Conservation (phyloP, 768 basidiomycete genomes). For the Pisolithus microcarpus region DNA sequence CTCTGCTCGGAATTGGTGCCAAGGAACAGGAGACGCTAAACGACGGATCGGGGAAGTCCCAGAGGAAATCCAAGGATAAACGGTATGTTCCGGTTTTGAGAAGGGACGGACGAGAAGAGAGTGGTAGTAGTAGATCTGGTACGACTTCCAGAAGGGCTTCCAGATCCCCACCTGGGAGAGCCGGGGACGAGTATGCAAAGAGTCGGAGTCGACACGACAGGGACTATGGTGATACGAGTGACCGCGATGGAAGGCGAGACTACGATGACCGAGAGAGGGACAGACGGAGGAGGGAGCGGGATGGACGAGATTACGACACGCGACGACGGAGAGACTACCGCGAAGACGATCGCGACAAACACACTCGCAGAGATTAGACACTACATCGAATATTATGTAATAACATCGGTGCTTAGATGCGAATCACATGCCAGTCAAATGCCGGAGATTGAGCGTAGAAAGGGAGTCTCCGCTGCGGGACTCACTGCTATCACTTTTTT, state of each 20-base stretch:
- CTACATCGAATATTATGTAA: too few relatives aligned
- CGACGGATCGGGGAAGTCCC: conserved; percentile 56
- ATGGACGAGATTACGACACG: conserved; percentile 12
- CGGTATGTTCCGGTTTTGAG: conserved; percentile 81
- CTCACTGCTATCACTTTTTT: too few relatives aligned
- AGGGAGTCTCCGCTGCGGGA: too few relatives aligned
- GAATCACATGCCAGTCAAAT: not conserved
- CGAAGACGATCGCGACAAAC: too few relatives aligned
- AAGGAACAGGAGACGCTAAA: conserved; percentile 75
- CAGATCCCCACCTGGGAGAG: conserved; percentile 36
- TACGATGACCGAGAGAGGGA: conserved; percentile 21
- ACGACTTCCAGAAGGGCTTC: conserved; percentile 44
- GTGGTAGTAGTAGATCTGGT: conserved; percentile 28
- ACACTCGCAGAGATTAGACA: too few relatives aligned
- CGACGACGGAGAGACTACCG: conserved; percentile 26
- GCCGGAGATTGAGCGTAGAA: not conserved
- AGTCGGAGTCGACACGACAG: conserved; percentile 7
- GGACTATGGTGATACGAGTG: conserved; percentile 9
- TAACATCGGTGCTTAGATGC: too few relatives aligned
- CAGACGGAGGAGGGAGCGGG: conserved; percentile 15
- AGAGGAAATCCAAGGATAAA: conserved; percentile 47
- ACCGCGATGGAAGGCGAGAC: conserved; percentile 21
- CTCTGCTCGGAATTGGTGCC: conserved; percentile 88
- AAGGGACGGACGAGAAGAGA: conserved; percentile 40
- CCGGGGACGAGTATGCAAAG: conserved; percentile 8